Base-by-base conservation (phyloP, 257 asterid genomes). In the Coffea canephora region DNA sequence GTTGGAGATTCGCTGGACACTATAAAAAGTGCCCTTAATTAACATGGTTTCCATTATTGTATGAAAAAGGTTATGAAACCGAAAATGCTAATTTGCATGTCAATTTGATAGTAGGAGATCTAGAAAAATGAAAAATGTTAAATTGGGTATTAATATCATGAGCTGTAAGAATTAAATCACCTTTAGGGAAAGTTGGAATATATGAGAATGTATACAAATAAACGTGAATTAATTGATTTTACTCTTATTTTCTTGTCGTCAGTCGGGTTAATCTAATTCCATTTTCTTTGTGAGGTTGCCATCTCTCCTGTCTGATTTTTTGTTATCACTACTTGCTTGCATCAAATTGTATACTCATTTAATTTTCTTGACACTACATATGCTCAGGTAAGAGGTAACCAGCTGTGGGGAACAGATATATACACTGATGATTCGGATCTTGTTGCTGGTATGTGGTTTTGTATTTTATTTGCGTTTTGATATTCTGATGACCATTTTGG, bases 391-490 rank as follows among this genome's bases (percentile, higher is more conserved):
- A 89, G 96, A 83, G 94, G 97, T 43, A 95, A 97, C 77, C 98
- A 96, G 85, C 93, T 96, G 77, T 96, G 99, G 99, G 99, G 98
- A 36, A 96, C 98, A 61, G 99, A 96, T 87, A 87, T 92, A 83
- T 96, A 96, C 81, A 96, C 99, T 39, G 95, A 91, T 81, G 99
- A 96, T 87, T 96, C 99, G 18, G 99, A 96, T 92, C 90, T 96
- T 86, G 99, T 92, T 81, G 99, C 99, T 80, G 98, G 99, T 93
- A 90, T 70, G 52, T 79, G 36, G 75, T 77, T 66, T 79, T 81
- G 66, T 19, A 36, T 54, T 4, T 71, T 43, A 41, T 71, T 83
- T 75, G 13, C 46, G 34, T 39, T 74, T 85, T 54, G 34, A 57
- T 18, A 39, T 72, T 77, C 77, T 75, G 65, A 15, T 19, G 14